These are phyloP conservation scores for Leucosporidium creatinivorum DNA, from an alignment of 768 basidiomycete genomes.

Conservation along the genomic window DNA sequence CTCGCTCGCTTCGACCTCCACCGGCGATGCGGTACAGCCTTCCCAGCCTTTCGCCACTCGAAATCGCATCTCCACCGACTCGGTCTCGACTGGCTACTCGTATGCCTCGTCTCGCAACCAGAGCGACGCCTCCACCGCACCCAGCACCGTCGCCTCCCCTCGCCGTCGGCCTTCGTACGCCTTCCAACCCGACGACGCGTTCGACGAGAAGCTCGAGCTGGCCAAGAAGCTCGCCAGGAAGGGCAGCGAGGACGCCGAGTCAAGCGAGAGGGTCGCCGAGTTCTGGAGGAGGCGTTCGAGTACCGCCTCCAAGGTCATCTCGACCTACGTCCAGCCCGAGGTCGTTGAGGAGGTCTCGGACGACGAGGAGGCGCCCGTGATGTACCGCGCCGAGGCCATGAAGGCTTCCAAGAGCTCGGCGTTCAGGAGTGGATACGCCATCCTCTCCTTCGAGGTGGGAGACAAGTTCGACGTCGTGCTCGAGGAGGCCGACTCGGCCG, in stretches of 20 bases:
- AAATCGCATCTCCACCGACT: neutral
- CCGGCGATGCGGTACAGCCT: no score
- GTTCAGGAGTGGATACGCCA: slow-evolving; percentile 16
- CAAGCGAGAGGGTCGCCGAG: neutral
- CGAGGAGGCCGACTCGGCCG: slow-evolving; percentile 28
- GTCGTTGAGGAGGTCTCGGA: neutral
- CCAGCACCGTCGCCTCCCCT: no score
- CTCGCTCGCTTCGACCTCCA: neutral
- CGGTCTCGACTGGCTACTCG: neutral
- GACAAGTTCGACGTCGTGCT: slow-evolving; percentile 20
- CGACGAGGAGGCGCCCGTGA: slow-evolving; percentile 17
- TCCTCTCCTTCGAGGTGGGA: slow-evolving; percentile 18
- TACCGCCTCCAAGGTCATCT: slow-evolving; percentile 8
- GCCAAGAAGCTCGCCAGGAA: slow-evolving; percentile 3
- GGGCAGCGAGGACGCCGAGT: neutral
- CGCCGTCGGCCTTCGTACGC: neutral
- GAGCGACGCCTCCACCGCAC: neutral
- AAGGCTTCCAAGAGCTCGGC: slow-evolving; percentile 1
- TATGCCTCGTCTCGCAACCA: neutral
- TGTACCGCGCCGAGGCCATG: slow-evolving; percentile 30
- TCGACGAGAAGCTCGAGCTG: neutral
- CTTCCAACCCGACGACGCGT: neutral
- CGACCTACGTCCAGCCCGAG: slow-evolving; percentile 4
- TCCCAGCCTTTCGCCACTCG: neutral
- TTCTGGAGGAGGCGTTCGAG: slow-evolving; percentile 2